These are phyloP conservation scores for Albizia julibrissin DNA, from an alignment of 306 rosid species.

Conservation along the genomic window DNA sequence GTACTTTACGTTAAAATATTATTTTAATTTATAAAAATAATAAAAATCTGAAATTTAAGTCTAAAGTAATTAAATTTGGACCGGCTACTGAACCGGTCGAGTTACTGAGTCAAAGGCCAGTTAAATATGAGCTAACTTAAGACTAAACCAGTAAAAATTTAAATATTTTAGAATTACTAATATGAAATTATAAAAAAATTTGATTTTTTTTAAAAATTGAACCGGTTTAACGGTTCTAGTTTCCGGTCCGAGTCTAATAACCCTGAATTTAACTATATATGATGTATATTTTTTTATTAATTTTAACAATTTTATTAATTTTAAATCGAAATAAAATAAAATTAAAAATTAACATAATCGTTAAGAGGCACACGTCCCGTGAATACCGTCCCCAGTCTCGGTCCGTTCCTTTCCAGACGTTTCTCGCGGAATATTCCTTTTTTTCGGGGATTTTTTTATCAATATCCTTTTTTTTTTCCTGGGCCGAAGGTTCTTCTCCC, in stretches of 20 bases:
- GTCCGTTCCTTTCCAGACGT: conserved; percentile 30
- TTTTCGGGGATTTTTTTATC: background rate
- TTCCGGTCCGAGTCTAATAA: no score
- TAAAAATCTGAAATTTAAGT: background rate
- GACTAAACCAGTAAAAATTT: no score
- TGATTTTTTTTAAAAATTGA: no score
- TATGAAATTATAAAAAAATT: no score
- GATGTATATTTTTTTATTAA: no score
- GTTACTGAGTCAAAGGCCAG: no score
- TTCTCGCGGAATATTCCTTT: conserved; percentile 33
- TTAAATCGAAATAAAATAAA: background rate
- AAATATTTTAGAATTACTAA: no score
- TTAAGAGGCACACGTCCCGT: background rate
- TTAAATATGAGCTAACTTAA: no score
- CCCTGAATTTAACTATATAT: background rate
- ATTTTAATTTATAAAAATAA: background rate
- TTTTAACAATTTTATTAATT: no score
- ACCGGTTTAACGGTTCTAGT: no score
- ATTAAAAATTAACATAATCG: conserved; percentile 24
- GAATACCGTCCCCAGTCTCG: conserved; percentile 6
- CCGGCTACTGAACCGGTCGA: no score
- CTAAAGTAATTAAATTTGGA: no score
- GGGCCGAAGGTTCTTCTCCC: background rate
- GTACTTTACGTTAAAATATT: background rate
- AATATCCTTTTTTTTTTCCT: background rate